Evolutionary conservation across 306 rosid species (phyloP).

Genomic region (Acacia confusa): DNA sequence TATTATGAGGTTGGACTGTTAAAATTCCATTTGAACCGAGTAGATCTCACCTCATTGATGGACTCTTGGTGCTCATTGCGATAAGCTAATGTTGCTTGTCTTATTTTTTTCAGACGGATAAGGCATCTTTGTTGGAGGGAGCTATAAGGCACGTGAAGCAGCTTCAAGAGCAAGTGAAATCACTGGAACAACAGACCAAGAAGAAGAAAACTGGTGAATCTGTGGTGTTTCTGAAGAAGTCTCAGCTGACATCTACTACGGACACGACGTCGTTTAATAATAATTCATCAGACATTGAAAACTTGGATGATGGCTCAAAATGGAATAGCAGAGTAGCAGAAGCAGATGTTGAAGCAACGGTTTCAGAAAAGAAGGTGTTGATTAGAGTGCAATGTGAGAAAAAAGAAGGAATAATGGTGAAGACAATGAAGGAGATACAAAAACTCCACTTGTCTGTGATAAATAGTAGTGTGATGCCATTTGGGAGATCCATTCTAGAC

Average conservation of each 20-base stretch:
- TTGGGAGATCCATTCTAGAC: slow-evolving; percentile 45
- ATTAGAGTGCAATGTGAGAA: slow-evolving; percentile 37
- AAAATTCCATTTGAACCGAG: no score
- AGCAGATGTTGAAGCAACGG: slow-evolving; percentile 67
- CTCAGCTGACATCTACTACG: not conserved
- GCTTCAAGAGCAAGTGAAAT: slow-evolving; percentile 48
- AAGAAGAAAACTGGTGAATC: slow-evolving; percentile 48
- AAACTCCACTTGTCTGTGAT: slow-evolving; percentile 48
- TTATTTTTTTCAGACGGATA: slow-evolving; percentile 48
- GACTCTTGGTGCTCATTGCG: no score
- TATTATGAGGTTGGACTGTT: no score
- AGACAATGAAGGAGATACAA: slow-evolving; percentile 51
- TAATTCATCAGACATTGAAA: no score
- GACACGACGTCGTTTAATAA: not conserved
- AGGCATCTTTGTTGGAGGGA: slow-evolving; percentile 68
- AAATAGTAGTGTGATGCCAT: slow-evolving; percentile 43
- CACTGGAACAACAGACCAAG: slow-evolving; percentile 58
- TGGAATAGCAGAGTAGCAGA: not conserved
- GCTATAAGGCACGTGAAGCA: slow-evolving; percentile 63
- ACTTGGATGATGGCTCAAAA: no score
- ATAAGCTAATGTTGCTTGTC: no score
- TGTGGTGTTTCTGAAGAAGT: slow-evolving; percentile 15
- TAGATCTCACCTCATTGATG: no score
- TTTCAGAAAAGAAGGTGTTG: slow-evolving; percentile 50
- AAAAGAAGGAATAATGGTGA: slow-evolving; percentile 41